Evolutionary conservation across 2,329 filamentous ascomycete genomes (phyloP), one percentile per base, ranked within the genome.

Genomic region (Monilinia vaccinii-corymbosi): DNA sequence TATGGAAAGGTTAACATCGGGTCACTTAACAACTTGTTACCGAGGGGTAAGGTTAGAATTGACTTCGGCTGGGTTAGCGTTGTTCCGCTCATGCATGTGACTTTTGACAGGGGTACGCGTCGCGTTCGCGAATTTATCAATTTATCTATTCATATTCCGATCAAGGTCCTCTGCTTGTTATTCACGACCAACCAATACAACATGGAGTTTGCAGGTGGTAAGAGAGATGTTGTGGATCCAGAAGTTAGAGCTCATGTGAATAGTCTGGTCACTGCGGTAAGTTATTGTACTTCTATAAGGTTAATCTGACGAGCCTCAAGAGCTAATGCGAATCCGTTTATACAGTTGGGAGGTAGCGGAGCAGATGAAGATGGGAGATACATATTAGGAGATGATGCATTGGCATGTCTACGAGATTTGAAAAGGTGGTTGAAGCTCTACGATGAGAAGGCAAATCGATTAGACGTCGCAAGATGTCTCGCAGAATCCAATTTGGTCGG

Each of bases 361-460:
- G 79, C 85, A 56, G 88, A 90, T 66, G 86, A 93, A 68, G 86
- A 91, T 70, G 89, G 89, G 60, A 81, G 81, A 70, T 99, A 99
- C 73, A 81, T 90, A 47, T 84, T 97, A 40, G 94, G 94, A 74
- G 93, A 97, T 74, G 93, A 97, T 71, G 93, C 92, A 14, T 79
- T 96, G 62, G 89, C 94, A 61, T 94, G 92, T 70, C 79, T 99
- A 60, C 91, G 93, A 64, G 94, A 99, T 75, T 81, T 99, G 58
- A 93, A 94, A 71, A 87, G 88, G 82, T 99, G 94, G 94, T 81
- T 99, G 66, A 91, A 91, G 67, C 84, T 96, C 64, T 94, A 94
- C 78, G 92, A 97, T 73, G 89, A 96, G 72, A 95, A 95, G 73
- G 85, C 87, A 65, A 95, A 96, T 72, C 87, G 93, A 66, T 88